Evolutionary conservation across 805 yeast genomes (phyloP), one percentile per base, ranked within the genome.

Genomic region (Torulaspora gathmanii): DNA sequence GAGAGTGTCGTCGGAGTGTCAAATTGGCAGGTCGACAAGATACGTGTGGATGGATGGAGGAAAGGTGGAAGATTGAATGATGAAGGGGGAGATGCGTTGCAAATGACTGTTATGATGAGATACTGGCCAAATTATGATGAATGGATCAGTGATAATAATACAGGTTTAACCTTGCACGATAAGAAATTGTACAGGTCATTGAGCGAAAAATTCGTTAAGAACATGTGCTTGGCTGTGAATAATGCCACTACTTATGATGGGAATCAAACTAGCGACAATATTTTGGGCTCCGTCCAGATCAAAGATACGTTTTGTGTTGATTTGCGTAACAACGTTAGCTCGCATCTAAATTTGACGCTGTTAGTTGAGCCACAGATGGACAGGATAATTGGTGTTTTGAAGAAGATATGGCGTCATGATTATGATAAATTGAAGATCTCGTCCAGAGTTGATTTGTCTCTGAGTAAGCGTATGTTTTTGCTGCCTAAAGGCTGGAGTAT

Each of bases 1-100:
- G 37, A 47, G 8, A 50, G 45, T 31, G 37, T 55, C 2, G 12
- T 49, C 3, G 42, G 49, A 3, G 50, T 61, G 10, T 56, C 68
- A 2, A 44, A 57, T 17, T 45, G 58, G 17, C 31, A 59, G 23
- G 30, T 63, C 3, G 34, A 42, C 1, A 52, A 51, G 11, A 40
- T 62, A 7, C 52, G 51, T 22, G 33, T 62, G 8, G 64, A 61
- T 31, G 68, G 67, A 1, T 63, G 68, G 68, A 47, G 46, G 6
- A 36, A 52, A 13, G 49, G 56, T 33, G 36, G 37, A 23, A 43
- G 41, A 2, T 35, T 55, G 25, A 47, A 56, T 36, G 48, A 54
- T 27, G 59, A 58, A n/a, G 42, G 35, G 3, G 61, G 64, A 3
- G 54, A 54, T 33, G 42, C 28, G 13, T 17, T 56, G 42, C 61